A percentile compares a stretch with the other conserved stretches of the same genome.
These are phyloP conservation scores for Actinomortierella ambigua DNA, from an alignment of 371 early-diverging fungal species.

Conservation along the genomic window DNA sequence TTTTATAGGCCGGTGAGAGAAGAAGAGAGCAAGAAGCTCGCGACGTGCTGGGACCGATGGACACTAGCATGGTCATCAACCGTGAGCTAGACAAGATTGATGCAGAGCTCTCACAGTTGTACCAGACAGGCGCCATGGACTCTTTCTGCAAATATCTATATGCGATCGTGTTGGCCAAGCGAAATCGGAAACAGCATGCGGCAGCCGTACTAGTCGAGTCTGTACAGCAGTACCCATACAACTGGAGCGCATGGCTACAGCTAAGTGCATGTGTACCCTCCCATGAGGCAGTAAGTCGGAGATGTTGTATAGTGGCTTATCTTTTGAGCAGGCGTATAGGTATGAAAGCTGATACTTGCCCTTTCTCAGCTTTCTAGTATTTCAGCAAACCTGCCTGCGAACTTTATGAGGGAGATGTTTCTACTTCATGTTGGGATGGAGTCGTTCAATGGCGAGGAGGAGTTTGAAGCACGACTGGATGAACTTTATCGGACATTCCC, in stretches of 20 bases:
- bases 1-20: slow-evolving; percentile 62
- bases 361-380: slow-evolving; percentile 12
- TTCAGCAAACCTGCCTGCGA: slow-evolving; percentile 23
- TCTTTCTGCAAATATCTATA: slow-evolving; percentile 74
- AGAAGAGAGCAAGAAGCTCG: slow-evolving; percentile 61
- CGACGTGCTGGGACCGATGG: slow-evolving; percentile 58
- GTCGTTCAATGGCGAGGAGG: slow-evolving; percentile 19
- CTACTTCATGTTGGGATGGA: slow-evolving; percentile 30
- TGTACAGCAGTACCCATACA: slow-evolving; percentile 72
- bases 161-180: slow-evolving; percentile 58
- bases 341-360: slow-evolving; percentile 4
- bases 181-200: slow-evolving; percentile 56
- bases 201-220: slow-evolving; percentile 66
- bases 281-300: slow-evolving; percentile 49
- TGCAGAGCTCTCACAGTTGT: slow-evolving; percentile 52
- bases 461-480: slow-evolving; percentile 14
- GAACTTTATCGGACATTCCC: slow-evolving; percentile 52
- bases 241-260: slow-evolving; percentile 94
- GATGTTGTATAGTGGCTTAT: neutral
- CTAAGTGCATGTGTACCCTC: slow-evolving; percentile 61
- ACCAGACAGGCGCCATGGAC: slow-evolving; percentile 56
- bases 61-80: slow-evolving; percentile 53
- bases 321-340: no score
- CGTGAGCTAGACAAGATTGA: slow-evolving; percentile 53
- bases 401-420: slow-evolving; percentile 34